These are phyloP conservation scores for Alternaria brassicae DNA, from an alignment of 2,329 filamentous ascomycete species.

Conservation along the genomic window DNA sequence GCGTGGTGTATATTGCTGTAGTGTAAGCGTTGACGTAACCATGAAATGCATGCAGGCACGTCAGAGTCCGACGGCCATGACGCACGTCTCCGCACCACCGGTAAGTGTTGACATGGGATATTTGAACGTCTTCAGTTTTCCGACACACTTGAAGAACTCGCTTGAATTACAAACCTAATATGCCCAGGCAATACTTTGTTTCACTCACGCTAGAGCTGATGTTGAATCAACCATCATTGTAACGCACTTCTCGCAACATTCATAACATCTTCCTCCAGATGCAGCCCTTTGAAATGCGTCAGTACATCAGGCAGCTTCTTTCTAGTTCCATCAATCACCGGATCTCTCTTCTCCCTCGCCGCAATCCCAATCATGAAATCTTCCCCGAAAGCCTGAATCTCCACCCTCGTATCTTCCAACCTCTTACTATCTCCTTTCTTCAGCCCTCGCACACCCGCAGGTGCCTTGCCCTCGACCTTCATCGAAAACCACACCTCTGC, in stretches of 20 bases:
- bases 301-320: slow-evolving; percentile 47
- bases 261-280: slow-evolving; percentile 57
- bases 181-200: too few relatives aligned
- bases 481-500: slow-evolving; percentile 59
- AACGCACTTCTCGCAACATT: slow-evolving; percentile 25
- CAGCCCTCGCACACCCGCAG: slow-evolving; percentile 5
- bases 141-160: neutral
- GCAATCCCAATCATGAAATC: slow-evolving; percentile 67
- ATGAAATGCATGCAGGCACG: neutral
- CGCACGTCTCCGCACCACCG: neutral
- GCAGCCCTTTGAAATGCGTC: slow-evolving; percentile 52
- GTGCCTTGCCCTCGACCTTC: slow-evolving; percentile 39
- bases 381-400: slow-evolving; percentile 65
- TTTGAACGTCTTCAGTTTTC: neutral
- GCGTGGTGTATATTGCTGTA: neutral
- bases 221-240: neutral
- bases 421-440: slow-evolving; percentile 12
- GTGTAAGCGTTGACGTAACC: neutral
- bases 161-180: too few relatives aligned
- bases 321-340: slow-evolving; percentile 24
- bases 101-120: neutral
- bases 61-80: neutral
- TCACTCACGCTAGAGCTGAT: too few relatives aligned
- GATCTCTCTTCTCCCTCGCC: slow-evolving; percentile 38
- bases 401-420: slow-evolving; percentile 62